Conservation (phyloP, 257 asterid genomes). For the Penstemon barbatus region DNA sequence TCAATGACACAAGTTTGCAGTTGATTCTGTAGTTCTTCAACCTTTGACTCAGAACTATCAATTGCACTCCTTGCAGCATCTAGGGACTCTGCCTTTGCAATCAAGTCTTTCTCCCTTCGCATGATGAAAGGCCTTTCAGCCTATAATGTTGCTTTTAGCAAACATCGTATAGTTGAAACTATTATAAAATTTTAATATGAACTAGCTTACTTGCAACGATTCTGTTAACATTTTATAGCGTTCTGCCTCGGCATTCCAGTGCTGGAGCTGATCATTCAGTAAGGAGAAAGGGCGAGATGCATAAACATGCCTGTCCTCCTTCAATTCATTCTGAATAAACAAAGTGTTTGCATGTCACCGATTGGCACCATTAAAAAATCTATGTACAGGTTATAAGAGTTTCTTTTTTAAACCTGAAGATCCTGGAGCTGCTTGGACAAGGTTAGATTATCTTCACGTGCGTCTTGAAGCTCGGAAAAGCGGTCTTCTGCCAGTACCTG, state of each 20-base stretch:
- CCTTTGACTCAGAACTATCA: slow-evolving; percentile 58
- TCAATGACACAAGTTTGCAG: slow-evolving; percentile 62
- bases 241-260: slow-evolving; percentile 88
- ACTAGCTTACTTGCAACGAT: slow-evolving; percentile 72
- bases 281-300: slow-evolving; percentile 80
- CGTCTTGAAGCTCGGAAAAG: slow-evolving; percentile 84
- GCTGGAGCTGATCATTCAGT: slow-evolving; percentile 82
- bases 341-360: slow-evolving; percentile 15
- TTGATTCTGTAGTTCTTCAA: slow-evolving; percentile 72
- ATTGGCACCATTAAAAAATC: slow-evolving; percentile 16
- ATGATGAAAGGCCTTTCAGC: slow-evolving; percentile 76
- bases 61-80: slow-evolving; percentile 65
- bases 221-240: slow-evolving; percentile 64
- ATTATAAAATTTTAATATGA: slow-evolving; percentile 22
- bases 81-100: slow-evolving; percentile 58
- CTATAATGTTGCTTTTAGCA: slow-evolving; percentile 51
- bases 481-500: slow-evolving; percentile 88
- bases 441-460: slow-evolving; percentile 70
- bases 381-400: slow-evolving; percentile 13
- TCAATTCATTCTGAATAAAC: slow-evolving; percentile 63
- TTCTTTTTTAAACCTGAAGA: slow-evolving; percentile 64
- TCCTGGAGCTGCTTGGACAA: slow-evolving; percentile 88
- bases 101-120: slow-evolving; percentile 83
- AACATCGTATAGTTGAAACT: slow-evolving; percentile 27
- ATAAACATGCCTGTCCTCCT: slow-evolving; percentile 67